Percentiles rank a stretch among this genome's conserved stretches.
phyloP scores from a whole-genome alignment of 2,329 filamentous ascomycete species.

The Spiromastix sp. region DNA sequence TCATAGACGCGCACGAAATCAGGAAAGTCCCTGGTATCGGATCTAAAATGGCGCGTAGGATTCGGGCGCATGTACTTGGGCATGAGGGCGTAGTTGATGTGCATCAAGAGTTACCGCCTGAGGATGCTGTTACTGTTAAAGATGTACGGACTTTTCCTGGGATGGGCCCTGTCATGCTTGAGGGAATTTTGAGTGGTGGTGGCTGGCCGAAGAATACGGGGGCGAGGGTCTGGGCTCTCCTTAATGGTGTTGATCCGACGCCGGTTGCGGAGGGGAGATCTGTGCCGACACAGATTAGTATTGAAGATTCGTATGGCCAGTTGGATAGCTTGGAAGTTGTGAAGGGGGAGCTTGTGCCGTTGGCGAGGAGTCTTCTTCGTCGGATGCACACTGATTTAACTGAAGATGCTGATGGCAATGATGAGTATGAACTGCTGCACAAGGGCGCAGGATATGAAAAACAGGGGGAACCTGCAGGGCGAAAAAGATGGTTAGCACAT shows the following conservation, averaged over 20 bases:
- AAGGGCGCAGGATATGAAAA: constrained; percentile 15
- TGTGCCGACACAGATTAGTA: constrained; percentile 79
- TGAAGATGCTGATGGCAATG: constrained; percentile 36
- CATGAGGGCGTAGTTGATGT: constrained; percentile 26
- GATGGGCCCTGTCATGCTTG: constrained; percentile 56
- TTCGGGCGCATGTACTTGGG: constrained; percentile 51
- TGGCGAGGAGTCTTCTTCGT: constrained; percentile 60
- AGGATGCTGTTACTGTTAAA: constrained; percentile 52
- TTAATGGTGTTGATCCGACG: constrained; percentile 69
- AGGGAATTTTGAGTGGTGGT: constrained; percentile 58
- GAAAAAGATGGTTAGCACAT: constrained; percentile 60
- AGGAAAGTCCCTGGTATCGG: constrained; percentile 80
- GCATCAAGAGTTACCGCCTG: constrained; percentile 24
- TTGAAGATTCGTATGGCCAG: constrained; percentile 80
- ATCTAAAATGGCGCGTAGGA: constrained; percentile 60
- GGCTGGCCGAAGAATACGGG: constrained; percentile 65
- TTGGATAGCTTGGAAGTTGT: constrained; percentile 57
- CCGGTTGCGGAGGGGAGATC: constrained; percentile 62
- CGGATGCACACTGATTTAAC: constrained; percentile 72
- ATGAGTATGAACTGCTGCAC: not conserved
- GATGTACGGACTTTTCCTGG: constrained; percentile 53
- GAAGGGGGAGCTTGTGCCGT: constrained; percentile 54
- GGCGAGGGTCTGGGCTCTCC: constrained; percentile 59
- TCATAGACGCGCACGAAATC: constrained; percentile 67
- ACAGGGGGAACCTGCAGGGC: constrained; percentile 1